Evolutionary conservation across 2,329 filamentous ascomycete species (phyloP), one percentile per base, ranked within the genome.

Genomic region (Aureobasidium leucospermi): DNA sequence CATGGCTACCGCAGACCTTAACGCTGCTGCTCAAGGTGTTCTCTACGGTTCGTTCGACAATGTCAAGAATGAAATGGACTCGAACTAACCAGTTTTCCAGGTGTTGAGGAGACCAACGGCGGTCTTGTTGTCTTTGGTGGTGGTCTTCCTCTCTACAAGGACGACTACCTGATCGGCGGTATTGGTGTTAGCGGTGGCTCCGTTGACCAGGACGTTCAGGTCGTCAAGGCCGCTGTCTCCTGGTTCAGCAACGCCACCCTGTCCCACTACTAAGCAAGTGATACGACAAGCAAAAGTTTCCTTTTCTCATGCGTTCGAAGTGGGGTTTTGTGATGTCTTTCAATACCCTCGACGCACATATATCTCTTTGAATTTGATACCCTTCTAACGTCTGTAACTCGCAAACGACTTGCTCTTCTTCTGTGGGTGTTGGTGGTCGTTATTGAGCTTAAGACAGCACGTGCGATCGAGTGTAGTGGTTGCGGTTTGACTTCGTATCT

Each of bases 161-260:
- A 61, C n/a, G 62, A 63, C 7, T 68, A 66, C 48, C 66, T 66
- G 34, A 64, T 69, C 29, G 67, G 67, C 2, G 65, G 67, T 11
- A 64, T 69, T 7, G 67, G 67, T 32, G 65, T 68, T 19, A 67
- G 65, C 61, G 67, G 67, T 31, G 67, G 67, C 10, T 68, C 65
- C 16, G 64, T 66, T 19, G 60, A 64, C 60, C 66, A 69, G 60
- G 68, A 69, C 59, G 61, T 65, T 19, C 53, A 63, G 29, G 63
- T 65, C 15, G 60, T 61, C 34, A 61, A 55, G 28, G 58, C 58
- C 29, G 61, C 58, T 3, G 47, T 61, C 9, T 32, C 13, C 11
- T 59, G 57, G 57, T 59, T 59, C 39, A 38, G 28, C 29, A 52
- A 59, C 31, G 16, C 47, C 2, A 49, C 45, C 10, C 38, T 42